Conservation (phyloP, 768 basidiomycete genomes). For the Boletus rubropictus region DNA sequence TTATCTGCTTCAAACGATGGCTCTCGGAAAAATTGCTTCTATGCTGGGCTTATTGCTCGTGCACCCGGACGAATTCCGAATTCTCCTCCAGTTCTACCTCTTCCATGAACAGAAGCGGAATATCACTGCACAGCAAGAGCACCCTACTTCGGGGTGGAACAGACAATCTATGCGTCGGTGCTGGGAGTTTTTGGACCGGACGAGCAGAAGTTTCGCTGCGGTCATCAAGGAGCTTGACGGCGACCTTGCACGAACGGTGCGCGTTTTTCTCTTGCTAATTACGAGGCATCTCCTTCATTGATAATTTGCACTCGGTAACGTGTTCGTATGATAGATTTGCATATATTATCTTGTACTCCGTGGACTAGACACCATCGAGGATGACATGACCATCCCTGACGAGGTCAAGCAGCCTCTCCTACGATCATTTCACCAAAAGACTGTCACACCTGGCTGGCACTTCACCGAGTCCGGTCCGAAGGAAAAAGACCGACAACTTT, state of each 20-base stretch:
- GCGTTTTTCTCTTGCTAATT: constrained; percentile 29
- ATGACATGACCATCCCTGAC: constrained; percentile 95
- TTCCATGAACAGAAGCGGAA: constrained; percentile 81
- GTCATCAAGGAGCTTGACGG: constrained; percentile 97
- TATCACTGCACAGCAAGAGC: constrained; percentile 69
- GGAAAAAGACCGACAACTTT: constrained; percentile 83
- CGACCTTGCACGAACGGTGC: constrained; percentile 84
- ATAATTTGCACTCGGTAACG: not conserved
- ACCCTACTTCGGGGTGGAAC: constrained; percentile 82
- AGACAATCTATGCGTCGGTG: constrained; percentile 80
- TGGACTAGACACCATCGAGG: constrained; percentile 95
- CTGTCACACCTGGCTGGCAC: constrained; percentile 79
- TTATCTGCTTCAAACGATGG: constrained; percentile 9
- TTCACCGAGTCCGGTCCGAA: constrained; percentile 76
- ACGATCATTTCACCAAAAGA: constrained; percentile 73
- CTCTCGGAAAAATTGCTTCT: constrained; percentile 48
- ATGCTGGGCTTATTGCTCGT: constrained; percentile 67
- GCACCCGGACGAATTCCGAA: constrained; percentile 79
- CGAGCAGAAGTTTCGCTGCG: constrained; percentile 83
- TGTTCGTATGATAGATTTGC: constrained; percentile 58
- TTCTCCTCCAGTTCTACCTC: constrained; percentile 75
- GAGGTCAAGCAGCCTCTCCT: constrained; percentile 81
- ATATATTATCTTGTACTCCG: constrained; percentile 93
- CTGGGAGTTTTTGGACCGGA: constrained; percentile 85
- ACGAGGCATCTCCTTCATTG: not conserved